Conservation (phyloP, 257 asterid genomes). For the Echites panduratus region DNA sequence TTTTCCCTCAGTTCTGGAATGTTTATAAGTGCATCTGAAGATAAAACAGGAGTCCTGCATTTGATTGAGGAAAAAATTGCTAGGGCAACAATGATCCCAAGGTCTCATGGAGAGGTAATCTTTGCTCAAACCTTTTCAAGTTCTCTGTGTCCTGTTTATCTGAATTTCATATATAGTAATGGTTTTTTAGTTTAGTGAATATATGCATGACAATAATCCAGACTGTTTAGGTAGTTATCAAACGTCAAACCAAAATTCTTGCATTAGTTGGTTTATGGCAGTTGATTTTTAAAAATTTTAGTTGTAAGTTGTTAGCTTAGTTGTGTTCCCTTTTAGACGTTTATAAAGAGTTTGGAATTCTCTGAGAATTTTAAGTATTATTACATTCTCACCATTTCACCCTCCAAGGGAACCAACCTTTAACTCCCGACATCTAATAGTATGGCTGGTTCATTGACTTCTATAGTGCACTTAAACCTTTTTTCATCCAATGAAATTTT, state of each 20-base stretch:
- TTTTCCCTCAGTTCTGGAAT: conserved; percentile 60
- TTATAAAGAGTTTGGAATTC: background rate
- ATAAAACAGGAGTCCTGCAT: conserved; percentile 63
- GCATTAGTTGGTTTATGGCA: background rate
- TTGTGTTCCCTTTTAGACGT: background rate
- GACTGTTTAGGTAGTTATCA: background rate
- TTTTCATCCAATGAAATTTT: no score
- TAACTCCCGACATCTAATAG: background rate
- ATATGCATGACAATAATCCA: background rate
- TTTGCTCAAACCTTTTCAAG: background rate
- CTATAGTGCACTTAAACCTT: no score
- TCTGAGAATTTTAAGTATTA: background rate
- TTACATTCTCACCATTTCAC: no score
- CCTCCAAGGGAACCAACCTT: background rate
- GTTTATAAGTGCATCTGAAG: conserved; percentile 79
- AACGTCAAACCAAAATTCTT: background rate
- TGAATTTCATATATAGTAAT: background rate
- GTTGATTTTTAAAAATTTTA: background rate
- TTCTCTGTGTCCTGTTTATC: background rate
- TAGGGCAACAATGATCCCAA: conserved; percentile 69
- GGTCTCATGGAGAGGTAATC: conserved; percentile 75
- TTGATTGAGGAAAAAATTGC: conserved; percentile 77
- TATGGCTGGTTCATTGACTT: background rate
- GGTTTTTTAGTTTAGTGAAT: background rate
- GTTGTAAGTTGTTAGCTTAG: background rate